Conservation (phyloP, 2,329 filamentous ascomycete species). For the Domatiomyces catenatus region DNA sequence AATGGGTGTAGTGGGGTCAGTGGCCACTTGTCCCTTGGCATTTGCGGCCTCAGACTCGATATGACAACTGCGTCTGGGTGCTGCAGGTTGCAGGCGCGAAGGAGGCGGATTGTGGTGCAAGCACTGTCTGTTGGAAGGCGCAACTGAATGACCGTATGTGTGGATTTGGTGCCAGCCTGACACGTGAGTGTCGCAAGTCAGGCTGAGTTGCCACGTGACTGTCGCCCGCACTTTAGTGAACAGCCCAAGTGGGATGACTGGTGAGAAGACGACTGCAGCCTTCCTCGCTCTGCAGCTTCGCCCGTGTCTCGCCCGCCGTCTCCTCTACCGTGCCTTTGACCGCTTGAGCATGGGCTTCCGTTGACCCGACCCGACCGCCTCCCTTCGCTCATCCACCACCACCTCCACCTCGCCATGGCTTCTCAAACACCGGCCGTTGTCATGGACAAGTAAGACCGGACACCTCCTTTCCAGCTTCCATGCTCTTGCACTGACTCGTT, state of each 20-base stretch:
- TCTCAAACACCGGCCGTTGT: constrained; percentile 99
- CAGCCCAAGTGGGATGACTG: not conserved
- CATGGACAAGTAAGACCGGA: constrained; percentile 93
- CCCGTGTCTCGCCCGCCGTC: not conserved
- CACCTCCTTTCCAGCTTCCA: constrained; percentile 14
- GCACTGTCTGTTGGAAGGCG: not conserved
- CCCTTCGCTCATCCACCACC: not conserved
- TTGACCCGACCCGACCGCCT: not conserved
- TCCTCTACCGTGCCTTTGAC: constrained; percentile 2
- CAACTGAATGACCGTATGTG: not conserved
- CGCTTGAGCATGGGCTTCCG: constrained; percentile 12
- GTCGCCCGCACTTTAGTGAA: no score
- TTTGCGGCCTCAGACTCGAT: not conserved
- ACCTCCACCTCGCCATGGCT: constrained; percentile 48
- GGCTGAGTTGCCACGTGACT: not conserved
- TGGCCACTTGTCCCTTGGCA: not conserved
- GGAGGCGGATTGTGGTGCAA: not conserved
- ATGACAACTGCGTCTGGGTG: not conserved
- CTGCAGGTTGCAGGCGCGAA: not conserved
- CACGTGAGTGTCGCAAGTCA: not conserved
- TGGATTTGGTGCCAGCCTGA: not conserved
- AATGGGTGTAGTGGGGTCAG: not conserved
- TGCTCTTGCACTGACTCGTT: constrained; percentile 23
- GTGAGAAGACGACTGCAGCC: no score
- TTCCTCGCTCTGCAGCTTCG: not conserved